Percentiles rank a stretch among this genome's conserved stretches.
Conservation (phyloP, 2,329 filamentous ascomycete species). For the Acephala macrosclerotiorum region DNA sequence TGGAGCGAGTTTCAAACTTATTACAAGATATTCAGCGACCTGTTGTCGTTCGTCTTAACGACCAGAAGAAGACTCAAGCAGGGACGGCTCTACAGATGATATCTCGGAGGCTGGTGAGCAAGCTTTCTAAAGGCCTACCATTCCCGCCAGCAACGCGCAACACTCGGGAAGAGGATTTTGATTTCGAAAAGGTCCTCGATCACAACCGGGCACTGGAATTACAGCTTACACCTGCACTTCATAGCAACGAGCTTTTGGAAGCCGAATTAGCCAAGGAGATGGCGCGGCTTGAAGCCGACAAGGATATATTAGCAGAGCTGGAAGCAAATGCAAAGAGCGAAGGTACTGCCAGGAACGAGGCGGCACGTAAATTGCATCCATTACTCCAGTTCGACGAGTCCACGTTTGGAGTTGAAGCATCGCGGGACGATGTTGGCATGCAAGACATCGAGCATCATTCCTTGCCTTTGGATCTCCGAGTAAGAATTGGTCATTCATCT, state of each 20-base stretch:
- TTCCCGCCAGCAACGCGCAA: conserved; percentile 65
- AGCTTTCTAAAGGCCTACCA: conserved; percentile 66
- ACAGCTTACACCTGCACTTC: conserved; percentile 67
- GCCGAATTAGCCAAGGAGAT: conserved; percentile 65
- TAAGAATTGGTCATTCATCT: conserved; percentile 27
- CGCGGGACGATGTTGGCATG: conserved; percentile 33
- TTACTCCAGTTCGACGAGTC: conserved; percentile 37
- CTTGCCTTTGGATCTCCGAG: conserved; percentile 26
- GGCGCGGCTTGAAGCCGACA: conserved; percentile 61
- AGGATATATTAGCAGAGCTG: conserved; percentile 57
- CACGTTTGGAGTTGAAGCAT: conserved; percentile 14
- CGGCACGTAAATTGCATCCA: conserved; percentile 41
- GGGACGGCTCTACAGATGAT: conserved; percentile 61
- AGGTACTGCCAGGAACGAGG: conserved; percentile 57
- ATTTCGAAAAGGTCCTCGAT: conserved; percentile 70
- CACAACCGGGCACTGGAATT: conserved; percentile 62
- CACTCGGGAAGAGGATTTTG: conserved; percentile 64
- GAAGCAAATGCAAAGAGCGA: conserved; percentile 65
- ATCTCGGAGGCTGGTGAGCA: conserved; percentile 61
- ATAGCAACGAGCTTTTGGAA: conserved; percentile 67
- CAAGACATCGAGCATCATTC: conserved; percentile 3
- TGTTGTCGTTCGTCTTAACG: conserved; percentile 62
- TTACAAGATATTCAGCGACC: conserved; percentile 67
- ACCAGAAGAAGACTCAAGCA: conserved; percentile 52
- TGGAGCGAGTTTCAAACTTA: conserved; percentile 62